phyloP scores from a whole-genome alignment of 306 rosid species.

The Cyclanthera cordifolia region DNA sequence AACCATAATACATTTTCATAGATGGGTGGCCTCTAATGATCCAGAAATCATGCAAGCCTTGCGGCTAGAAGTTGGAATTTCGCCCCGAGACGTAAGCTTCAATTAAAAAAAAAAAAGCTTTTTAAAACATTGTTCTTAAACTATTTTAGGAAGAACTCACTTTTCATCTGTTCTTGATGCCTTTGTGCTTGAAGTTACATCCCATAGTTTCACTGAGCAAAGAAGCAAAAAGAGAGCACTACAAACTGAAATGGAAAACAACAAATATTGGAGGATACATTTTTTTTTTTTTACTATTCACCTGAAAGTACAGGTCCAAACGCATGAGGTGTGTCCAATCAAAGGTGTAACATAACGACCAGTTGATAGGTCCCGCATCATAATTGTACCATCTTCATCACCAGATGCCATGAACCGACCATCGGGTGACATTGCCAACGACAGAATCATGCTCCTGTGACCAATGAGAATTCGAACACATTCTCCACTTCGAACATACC shows the following conservation, averaged over 20 bases:
- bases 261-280: neutral
- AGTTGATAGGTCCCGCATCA: constrained; percentile 97
- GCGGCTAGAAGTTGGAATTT: too few species aligned
- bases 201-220: constrained; percentile 93
- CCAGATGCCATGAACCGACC: constrained; percentile 95
- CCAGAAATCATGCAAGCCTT: too few species aligned
- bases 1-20: too few species aligned
- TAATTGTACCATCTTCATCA: constrained; percentile 87
- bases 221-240: constrained; percentile 88
- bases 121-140: too few species aligned
- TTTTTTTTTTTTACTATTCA: too few species aligned
- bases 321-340: constrained; percentile 80
- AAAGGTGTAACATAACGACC: constrained; percentile 79
- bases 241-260: constrained; percentile 39
- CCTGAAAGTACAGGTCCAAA: constrained; percentile 95
- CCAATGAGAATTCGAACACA: constrained; percentile 93
- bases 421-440: constrained; percentile 91
- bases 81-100: too few species aligned
- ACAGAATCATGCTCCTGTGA: constrained; percentile 83
- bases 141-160: constrained; percentile 31
- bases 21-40: too few species aligned
- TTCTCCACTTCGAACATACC: constrained; percentile 96
- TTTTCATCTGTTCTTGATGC: constrained; percentile 58
- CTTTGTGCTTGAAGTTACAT: constrained; percentile 67
- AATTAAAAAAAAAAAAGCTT: too few species aligned